These are phyloP conservation scores for Cercospora zeae-maydis DNA, from an alignment of 2,329 filamentous ascomycete genomes.

Conservation along the genomic window DNA sequence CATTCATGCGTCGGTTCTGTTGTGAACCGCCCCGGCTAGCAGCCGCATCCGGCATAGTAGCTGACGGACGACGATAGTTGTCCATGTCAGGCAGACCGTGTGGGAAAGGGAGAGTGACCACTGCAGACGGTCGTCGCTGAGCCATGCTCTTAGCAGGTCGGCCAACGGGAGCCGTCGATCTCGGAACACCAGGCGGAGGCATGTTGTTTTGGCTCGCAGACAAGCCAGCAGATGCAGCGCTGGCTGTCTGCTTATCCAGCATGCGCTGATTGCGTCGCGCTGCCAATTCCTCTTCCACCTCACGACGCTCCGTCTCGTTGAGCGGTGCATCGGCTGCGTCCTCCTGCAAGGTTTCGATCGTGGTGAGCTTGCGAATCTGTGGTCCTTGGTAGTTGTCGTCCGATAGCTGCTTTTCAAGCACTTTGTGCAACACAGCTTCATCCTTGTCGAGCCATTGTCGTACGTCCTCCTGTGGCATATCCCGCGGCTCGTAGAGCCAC, in stretches of 20 bases:
- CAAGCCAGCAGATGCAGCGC: slow-evolving; percentile 48
- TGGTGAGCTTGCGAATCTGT: slow-evolving; percentile 32
- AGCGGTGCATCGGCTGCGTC: slow-evolving; percentile 34
- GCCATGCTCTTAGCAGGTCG: not conserved
- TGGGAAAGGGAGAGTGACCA: not conserved
- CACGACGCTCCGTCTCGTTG: slow-evolving; percentile 31
- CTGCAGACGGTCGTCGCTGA: not conserved
- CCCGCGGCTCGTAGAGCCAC: slow-evolving; percentile 58
- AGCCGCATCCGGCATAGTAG: not conserved
- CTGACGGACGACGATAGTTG: not conserved
- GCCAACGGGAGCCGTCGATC: not conserved
- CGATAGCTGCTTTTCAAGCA: slow-evolving; percentile 63
- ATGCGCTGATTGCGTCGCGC: slow-evolving; percentile 42
- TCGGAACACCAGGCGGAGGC: slow-evolving; percentile 3
- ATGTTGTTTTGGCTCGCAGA: slow-evolving; percentile 44
- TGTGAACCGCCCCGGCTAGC: not conserved
- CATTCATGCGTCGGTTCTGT: not conserved
- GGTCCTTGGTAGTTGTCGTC: slow-evolving; percentile 47
- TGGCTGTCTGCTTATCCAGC: slow-evolving; percentile 63
- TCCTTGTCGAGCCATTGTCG: slow-evolving; percentile 57
- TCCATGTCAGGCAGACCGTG: not conserved
- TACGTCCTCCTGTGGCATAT: slow-evolving; percentile 49
- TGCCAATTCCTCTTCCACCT: slow-evolving; percentile 41
- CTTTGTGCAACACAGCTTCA: slow-evolving; percentile 56
- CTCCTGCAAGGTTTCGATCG: slow-evolving; percentile 36